These are phyloP conservation scores for Acanthamoeba castellanii DNA, from an alignment of 208 protist species.

Conservation along the genomic window DNA sequence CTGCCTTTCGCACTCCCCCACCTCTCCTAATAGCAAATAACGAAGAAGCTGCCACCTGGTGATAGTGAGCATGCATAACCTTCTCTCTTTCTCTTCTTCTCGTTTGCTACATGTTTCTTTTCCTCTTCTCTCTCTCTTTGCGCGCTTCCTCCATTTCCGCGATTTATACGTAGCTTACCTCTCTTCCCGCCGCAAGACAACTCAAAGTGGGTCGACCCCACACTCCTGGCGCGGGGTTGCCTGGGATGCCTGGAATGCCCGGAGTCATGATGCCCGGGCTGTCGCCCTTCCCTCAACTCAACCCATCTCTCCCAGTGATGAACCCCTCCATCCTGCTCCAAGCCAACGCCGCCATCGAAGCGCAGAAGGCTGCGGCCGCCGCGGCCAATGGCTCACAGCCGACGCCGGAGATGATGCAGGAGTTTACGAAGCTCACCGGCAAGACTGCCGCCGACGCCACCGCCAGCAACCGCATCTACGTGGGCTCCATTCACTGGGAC, in stretches of 20 bases:
- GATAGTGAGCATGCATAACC: background rate
- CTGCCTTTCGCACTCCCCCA: background rate
- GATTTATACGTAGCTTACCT: background rate
- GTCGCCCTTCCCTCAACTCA: background rate
- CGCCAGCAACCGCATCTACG: constrained; percentile 69
- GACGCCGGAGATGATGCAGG: constrained; percentile 60
- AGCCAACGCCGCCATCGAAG: constrained; percentile 17
- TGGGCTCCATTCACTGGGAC: constrained; percentile 73
- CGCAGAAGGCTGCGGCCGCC: constrained; percentile 2
- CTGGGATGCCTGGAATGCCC: background rate
- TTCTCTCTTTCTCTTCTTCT: background rate
- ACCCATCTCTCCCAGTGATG: background rate
- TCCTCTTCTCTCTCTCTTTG: background rate
- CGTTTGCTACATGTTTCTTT: constrained; percentile 4
- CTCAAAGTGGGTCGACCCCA: constrained; percentile 73
- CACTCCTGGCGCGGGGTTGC: background rate
- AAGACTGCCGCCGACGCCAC: background rate
- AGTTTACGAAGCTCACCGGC: background rate
- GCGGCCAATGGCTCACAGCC: constrained; percentile 3
- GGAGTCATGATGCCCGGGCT: constrained; percentile 36
- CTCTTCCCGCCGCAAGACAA: constrained; percentile 45
- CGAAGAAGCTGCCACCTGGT: background rate
- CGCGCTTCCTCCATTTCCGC: background rate
- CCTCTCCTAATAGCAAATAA: background rate
- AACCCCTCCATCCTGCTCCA: background rate